These are phyloP conservation scores for Dactylorhiza incarnata DNA, from an alignment of 106 monocot species.

Conservation along the genomic window DNA sequence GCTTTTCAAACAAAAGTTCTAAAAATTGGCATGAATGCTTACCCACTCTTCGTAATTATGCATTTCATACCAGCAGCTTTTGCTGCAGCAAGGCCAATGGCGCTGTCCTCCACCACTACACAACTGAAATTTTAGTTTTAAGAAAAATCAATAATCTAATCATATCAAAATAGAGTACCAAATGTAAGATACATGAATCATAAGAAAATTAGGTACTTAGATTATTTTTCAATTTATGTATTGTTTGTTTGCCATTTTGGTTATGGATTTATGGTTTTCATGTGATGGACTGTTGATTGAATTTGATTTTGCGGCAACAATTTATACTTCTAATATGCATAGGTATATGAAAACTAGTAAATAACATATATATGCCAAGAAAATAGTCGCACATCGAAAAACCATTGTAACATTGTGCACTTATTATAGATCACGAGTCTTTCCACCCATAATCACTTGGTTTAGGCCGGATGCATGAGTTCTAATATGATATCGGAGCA, in stretches of 20 bases:
- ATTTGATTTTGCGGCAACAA: background rate
- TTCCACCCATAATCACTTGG: too few relatives aligned
- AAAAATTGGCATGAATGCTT: background rate
- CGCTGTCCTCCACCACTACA: slow-evolving; percentile 94
- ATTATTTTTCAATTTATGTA: too few relatives aligned
- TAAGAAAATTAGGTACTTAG: background rate
- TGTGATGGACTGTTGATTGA: background rate
- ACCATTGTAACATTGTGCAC: too few relatives aligned
- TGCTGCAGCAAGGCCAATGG: slow-evolving; percentile 89
- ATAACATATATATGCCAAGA: too few relatives aligned
- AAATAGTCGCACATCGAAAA: too few relatives aligned
- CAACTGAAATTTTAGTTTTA: slow-evolving; percentile 45
- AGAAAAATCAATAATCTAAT: background rate
- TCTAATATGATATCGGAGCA: too few relatives aligned
- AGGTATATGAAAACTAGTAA: too few relatives aligned
- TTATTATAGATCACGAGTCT: too few relatives aligned
- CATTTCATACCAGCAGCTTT: slow-evolving; percentile 99
- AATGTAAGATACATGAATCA: background rate
- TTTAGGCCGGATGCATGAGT: too few relatives aligned
- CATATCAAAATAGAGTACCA: background rate
- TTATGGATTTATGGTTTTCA: background rate
- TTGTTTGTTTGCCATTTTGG: too few relatives aligned
- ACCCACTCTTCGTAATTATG: slow-evolving; percentile 97
- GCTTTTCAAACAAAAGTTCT: background rate
- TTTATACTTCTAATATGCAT: too few relatives aligned